Evolutionary conservation across 1,139 yeast genomes (phyloP), one percentile per base, ranked within the genome.

Genomic region (Maudiozyma humilis): DNA sequence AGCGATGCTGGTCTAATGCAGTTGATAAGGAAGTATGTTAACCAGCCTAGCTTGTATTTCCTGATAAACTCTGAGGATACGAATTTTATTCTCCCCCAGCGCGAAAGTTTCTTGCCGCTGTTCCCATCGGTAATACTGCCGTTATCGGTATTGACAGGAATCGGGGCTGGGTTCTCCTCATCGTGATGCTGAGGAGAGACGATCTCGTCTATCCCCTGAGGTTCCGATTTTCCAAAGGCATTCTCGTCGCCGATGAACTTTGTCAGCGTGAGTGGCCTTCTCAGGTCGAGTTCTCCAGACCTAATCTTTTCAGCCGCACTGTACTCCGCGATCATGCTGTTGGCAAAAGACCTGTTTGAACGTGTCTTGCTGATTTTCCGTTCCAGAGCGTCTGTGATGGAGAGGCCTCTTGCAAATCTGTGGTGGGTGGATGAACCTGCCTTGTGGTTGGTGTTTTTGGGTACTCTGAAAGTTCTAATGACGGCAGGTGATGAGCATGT

Each of bases 321-420:
- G 55, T 79, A 81, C 48, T 78, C 82, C 46, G 71, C 67, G 38
- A 82, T 78, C 23, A 79, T 71, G 38, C 72, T 69, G 38, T 79
- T 77, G 30, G 77, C 69, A 19, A 81, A 66, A 34, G 69, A 71
- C 47, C 27, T 33, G n/a, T 32, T 30, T 12, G 18, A 15, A 3
- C 25, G 20, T 3, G 19, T 38, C n/a, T 27, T 32, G n/a, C 20
- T 39, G 31, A 41, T 37, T 46, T 33, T 13, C 16, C 32, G 37
- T 13, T 18, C 35, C 13, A 31, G 17, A 18, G 16, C 29, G n/a
- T 17, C 30, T n/a, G 23, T 34, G 19, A 37, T 31, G 13, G 34
- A 35, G 13, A 23, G 31, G 8, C 27, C 8, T 10, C 27, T 10
- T 10, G 27, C 27, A 10, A 6, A 10, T 25, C 16, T 27, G 16